A percentile compares a stretch with the other conserved stretches of the same genome.
Evolutionary conservation across 129 eudicot species (phyloP).

Genomic region (Chrysanthemum makinoi): DNA sequence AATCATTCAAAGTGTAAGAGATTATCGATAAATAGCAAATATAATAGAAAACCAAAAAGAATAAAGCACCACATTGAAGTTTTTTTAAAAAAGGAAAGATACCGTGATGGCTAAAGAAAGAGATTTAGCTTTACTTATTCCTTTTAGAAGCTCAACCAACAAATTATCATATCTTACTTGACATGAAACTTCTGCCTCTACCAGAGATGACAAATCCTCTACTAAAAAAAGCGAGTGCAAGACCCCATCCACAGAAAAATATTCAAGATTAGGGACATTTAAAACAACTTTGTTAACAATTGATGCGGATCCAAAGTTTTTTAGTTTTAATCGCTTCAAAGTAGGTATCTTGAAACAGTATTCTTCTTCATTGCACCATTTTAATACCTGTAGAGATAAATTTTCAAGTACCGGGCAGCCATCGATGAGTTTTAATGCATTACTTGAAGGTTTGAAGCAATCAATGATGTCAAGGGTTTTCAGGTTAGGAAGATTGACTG

Average conservation of each 20-base stretch:
- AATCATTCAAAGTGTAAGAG: background rate
- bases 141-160: background rate
- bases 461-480: background rate
- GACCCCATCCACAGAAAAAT: background rate
- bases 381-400: too few species aligned
- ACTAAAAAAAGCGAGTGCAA: background rate
- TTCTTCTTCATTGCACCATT: too few species aligned
- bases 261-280: slow-evolving; percentile 16
- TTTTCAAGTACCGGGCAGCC: too few species aligned
- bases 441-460: background rate
- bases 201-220: slow-evolving; percentile 7
- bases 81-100: too few species aligned
- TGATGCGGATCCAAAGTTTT: too few species aligned
- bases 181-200: background rate
- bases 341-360: too few species aligned
- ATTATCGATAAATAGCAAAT: background rate
- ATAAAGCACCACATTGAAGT: too few species aligned
- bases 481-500: background rate
- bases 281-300: slow-evolving; percentile 9
- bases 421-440: background rate
- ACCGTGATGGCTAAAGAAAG: background rate
- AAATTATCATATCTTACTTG: too few species aligned
- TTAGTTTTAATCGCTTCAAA: too few species aligned
- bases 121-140: background rate
- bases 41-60: background rate